Conservation (phyloP, 2,329 filamentous ascomycete genomes). For the Mycosphaerella arachidis region DNA sequence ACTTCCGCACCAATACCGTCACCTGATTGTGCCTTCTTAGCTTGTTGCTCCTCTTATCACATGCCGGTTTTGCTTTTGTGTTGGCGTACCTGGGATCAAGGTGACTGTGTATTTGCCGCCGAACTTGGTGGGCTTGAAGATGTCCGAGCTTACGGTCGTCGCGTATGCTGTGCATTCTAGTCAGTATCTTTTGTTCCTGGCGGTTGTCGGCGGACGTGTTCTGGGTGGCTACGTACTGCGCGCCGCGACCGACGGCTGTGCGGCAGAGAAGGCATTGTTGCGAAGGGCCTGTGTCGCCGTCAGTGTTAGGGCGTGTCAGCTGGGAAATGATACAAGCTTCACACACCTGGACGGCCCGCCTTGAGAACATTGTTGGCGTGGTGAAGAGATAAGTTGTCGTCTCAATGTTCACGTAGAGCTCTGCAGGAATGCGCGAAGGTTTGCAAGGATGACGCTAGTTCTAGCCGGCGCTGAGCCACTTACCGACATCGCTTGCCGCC, state of each 20-base stretch:
- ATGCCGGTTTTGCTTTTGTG: conserved; percentile 21
- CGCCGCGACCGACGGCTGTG: conserved; percentile 45
- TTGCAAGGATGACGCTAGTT: conserved; percentile 1
- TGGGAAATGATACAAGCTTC: conserved; percentile 4
- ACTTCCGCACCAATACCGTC: conserved; percentile 98
- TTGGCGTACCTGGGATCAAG: conserved; percentile 75
- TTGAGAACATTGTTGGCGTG: conserved; percentile 23
- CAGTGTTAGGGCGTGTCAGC: conserved; percentile 22
- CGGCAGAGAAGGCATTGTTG: conserved; percentile 49
- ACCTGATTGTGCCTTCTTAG: conserved; percentile 41
- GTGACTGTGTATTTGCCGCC: conserved; percentile 99
- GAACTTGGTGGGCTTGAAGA: conserved; percentile 99
- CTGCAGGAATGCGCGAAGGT: conserved; percentile 7
- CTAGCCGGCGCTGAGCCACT: background rate
- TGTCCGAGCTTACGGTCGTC: conserved; percentile 85
- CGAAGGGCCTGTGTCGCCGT: conserved; percentile 44
- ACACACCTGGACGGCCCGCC: conserved; percentile 23
- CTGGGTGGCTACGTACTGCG: conserved; percentile 46
- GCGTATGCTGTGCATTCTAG: conserved; percentile 54
- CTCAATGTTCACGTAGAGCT: background rate
- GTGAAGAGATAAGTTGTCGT: background rate
- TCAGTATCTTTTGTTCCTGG: conserved; percentile 20
- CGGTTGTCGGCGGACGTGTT: conserved; percentile 3
- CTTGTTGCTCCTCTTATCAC: conserved; percentile 18
- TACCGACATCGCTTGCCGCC: background rate